Evolutionary conservation across 1,284 basidiomycete species (phyloP).

Genomic region (Moesziomyces sp.): DNA sequence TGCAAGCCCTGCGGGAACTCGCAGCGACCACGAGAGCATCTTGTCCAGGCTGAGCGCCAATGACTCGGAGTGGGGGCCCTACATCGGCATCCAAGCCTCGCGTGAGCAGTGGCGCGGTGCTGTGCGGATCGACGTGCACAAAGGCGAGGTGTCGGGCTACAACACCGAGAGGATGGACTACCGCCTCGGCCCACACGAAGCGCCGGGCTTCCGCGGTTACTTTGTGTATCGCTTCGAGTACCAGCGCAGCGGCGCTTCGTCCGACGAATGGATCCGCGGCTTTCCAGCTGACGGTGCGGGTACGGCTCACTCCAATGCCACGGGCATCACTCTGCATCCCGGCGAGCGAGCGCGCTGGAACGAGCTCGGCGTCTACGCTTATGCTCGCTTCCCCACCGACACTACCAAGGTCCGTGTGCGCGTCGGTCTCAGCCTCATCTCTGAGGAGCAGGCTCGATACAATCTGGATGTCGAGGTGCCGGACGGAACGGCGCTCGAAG

Average conservation of each 20-base stretch:
- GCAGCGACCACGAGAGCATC: background rate
- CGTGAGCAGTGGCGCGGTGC: slow-evolving; percentile 75
- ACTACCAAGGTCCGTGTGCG: slow-evolving; percentile 73
- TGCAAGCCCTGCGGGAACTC: background rate
- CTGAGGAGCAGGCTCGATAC: slow-evolving; percentile 78
- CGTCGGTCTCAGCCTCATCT: slow-evolving; percentile 82
- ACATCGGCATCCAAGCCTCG: slow-evolving; percentile 78
- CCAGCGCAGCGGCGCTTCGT: slow-evolving; percentile 10
- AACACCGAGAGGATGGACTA: slow-evolving; percentile 76
- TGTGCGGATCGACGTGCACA: slow-evolving; percentile 71
- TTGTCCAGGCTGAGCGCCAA: background rate
- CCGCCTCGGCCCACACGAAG: slow-evolving; percentile 68
- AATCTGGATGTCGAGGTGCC: slow-evolving; percentile 72
- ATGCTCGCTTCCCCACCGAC: slow-evolving; percentile 71
- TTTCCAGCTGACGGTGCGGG: slow-evolving; percentile 16
- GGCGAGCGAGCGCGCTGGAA: slow-evolving; percentile 43
- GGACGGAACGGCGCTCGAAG: slow-evolving; percentile 72
- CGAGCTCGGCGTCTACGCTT: slow-evolving; percentile 74
- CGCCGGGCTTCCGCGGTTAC: slow-evolving; percentile 75
- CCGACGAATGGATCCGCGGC: slow-evolving; percentile 13
- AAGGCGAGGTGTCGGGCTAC: slow-evolving; percentile 76
- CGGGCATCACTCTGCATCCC: slow-evolving; percentile 70
- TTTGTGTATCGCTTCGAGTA: slow-evolving; percentile 79
- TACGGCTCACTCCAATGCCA: slow-evolving; percentile 64
- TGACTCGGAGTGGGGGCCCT: slow-evolving; percentile 69